Conservation (phyloP, 1,284 basidiomycete species). For the Mixia osmundae region DNA sequence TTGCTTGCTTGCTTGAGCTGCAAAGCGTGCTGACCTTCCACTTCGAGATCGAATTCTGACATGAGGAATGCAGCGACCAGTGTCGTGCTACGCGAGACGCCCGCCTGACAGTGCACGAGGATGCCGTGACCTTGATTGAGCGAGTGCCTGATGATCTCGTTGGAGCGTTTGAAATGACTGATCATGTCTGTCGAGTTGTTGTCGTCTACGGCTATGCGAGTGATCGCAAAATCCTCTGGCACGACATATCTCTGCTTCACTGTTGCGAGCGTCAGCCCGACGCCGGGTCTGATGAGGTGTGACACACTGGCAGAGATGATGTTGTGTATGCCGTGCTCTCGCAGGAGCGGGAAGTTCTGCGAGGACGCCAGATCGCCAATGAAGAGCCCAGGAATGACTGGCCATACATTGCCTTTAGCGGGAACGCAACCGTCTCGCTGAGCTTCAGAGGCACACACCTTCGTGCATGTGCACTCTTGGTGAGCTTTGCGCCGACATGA, state of each 20-base stretch:
- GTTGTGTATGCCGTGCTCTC: conserved; percentile 9
- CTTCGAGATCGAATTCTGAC: conserved; percentile 16
- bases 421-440: no score
- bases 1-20: not conserved
- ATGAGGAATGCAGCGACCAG: conserved; percentile 24
- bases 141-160: conserved; percentile 18
- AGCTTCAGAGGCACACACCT: no score
- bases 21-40: conserved; percentile 7
- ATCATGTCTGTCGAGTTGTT: conserved; percentile 21
- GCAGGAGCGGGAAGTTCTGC: conserved; percentile 9
- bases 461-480: no score
- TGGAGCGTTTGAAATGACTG: conserved; percentile 19
- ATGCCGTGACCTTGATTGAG: conserved; percentile 17
- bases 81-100: conserved; percentile 20
- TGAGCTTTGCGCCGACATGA: no score
- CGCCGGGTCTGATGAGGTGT: not conserved
- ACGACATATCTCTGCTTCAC: no score
- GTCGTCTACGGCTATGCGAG: conserved; percentile 22
- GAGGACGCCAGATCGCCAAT: conserved; percentile 15
- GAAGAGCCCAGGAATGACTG: conserved; percentile 42
- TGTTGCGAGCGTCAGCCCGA: not conserved
- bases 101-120: conserved; percentile 24
- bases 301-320: conserved; percentile 14
- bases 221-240: conserved; percentile 12
- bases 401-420: no score